phyloP scores from a whole-genome alignment of 495 filamentous ascomycete species.

The Sphaerosporella brunnea region DNA sequence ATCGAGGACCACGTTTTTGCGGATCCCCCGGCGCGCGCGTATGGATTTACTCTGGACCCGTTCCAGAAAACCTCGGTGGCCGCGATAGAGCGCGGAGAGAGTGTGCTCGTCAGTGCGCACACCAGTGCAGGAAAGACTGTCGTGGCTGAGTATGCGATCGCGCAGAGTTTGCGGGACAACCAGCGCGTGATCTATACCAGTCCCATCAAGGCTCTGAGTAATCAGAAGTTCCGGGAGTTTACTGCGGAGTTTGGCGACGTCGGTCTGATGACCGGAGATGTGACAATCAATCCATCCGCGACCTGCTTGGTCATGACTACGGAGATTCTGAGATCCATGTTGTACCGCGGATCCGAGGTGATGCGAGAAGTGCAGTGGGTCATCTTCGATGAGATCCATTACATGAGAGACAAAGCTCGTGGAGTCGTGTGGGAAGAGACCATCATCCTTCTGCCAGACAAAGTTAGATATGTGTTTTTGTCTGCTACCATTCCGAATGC shows the following conservation, averaged over 20 bases:
- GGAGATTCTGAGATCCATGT: constrained; percentile 95
- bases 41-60: constrained; percentile 81
- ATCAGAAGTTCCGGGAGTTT: constrained; percentile 97
- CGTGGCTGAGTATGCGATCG: constrained; percentile 94
- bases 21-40: constrained; percentile 63
- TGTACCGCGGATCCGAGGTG: constrained; percentile 94
- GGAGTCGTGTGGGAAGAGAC: constrained; percentile 99
- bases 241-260: constrained; percentile 89
- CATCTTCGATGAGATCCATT: constrained; percentile 95
- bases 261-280: constrained; percentile 96
- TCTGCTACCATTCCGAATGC: constrained; percentile 98
- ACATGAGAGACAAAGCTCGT: constrained; percentile 82
- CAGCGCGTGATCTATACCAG: constrained; percentile 98
- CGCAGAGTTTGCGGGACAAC: constrained; percentile 88
- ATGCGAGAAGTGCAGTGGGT: constrained; percentile 99
- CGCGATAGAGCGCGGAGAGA: constrained; percentile 87
- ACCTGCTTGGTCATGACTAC: constrained; percentile 98
- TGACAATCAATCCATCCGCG: constrained; percentile 95
- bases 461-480: constrained; percentile 94
- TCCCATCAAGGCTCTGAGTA: constrained; percentile 95
- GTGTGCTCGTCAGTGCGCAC: constrained; percentile 90
- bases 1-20: constrained; percentile 79
- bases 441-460: constrained; percentile 90
- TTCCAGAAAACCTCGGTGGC: constrained; percentile 87
- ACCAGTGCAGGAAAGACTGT: constrained; percentile 97